phyloP scores from a whole-genome alignment of 176 grass and related monocot genomes.

The Poa annua region DNA sequence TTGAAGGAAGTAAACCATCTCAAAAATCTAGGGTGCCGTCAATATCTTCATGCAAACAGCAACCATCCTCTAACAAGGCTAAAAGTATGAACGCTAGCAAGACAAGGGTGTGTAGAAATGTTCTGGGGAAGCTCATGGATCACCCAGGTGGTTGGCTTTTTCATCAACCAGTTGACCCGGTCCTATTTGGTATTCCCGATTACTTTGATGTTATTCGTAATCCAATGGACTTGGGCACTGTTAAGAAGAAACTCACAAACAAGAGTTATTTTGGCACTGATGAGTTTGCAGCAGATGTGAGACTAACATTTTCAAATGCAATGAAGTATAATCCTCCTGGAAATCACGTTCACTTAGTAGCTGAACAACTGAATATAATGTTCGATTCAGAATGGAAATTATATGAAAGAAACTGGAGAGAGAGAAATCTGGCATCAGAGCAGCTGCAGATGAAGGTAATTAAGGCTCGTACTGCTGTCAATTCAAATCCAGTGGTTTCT shows the following conservation, averaged over 20 bases:
- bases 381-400: constrained; percentile 71
- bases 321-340: constrained; percentile 83
- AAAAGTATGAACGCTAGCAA: constrained; percentile 62
- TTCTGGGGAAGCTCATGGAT: constrained; percentile 73
- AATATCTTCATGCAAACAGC: constrained; percentile 15
- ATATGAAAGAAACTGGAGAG: constrained; percentile 60
- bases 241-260: constrained; percentile 66
- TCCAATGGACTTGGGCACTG: constrained; percentile 85
- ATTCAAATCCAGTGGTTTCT: constrained; percentile 14
- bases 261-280: constrained; percentile 50
- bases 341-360: constrained; percentile 79
- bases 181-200: constrained; percentile 70
- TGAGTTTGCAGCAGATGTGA: constrained; percentile 82
- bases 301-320: constrained; percentile 81
- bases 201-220: constrained; percentile 76
- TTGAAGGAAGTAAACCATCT: constrained; percentile 24
- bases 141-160: constrained; percentile 75
- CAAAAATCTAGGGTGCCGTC: constrained; percentile 43
- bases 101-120: constrained; percentile 56
- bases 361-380: constrained; percentile 61
- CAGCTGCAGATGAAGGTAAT: constrained; percentile 31
- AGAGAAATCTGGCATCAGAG: constrained; percentile 21
- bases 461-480: constrained; percentile 23
- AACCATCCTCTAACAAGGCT: constrained; percentile 28
- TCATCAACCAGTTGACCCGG: constrained; percentile 73